Evolutionary conservation across 805 yeast genomes (phyloP), one percentile per base, ranked within the genome.

Genomic region (Hanseniaspora clermontiae): DNA sequence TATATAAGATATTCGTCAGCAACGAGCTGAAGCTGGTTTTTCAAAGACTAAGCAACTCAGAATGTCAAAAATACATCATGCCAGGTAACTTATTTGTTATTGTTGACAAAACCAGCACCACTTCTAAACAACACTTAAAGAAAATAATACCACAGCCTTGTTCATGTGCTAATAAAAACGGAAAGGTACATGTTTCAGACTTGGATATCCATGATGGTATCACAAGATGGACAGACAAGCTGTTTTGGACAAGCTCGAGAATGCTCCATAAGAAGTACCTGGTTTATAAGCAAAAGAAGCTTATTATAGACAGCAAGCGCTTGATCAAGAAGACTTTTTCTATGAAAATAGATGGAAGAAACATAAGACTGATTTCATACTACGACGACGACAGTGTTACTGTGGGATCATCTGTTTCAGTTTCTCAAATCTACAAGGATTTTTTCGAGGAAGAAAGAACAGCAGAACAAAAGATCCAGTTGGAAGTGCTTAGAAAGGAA

Each of bases 201-300:
- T 24, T 24, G 27, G 27, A 24, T 24, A 24, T 24, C 27, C 27
- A 24, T 24, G 27, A 24, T 24, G 56, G 56, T 2, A 89, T 90
- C 59, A 86, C 85, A 66, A 75, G 97, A 58, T 90, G 97, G 97
- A 90, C 97, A 1, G 97, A 90, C 65, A 96, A 96, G n/a, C 79
- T 87, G 14, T 74, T 90, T 14, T 90, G 97, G 97, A 81, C 90
- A 2, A 96, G 97, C 0, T 84, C 95, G 1, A 74, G 97, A 50
- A 88, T 90, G 42, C 74, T 88, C 31, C 43, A 45, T 19, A 95
- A 95, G 6, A 75, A 93, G 58, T 90, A 90, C 63, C 72, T 90
- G 37, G 82, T 90, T 11, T 90, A 90, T 68, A 77, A 95, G 31
- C 95, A 89, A 65, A 66, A 80, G 47, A 46, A 37, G 32, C 5